These are phyloP conservation scores for Fennellomyces sp. DNA, from an alignment of 371 early-diverging fungal species.

Conservation along the genomic window DNA sequence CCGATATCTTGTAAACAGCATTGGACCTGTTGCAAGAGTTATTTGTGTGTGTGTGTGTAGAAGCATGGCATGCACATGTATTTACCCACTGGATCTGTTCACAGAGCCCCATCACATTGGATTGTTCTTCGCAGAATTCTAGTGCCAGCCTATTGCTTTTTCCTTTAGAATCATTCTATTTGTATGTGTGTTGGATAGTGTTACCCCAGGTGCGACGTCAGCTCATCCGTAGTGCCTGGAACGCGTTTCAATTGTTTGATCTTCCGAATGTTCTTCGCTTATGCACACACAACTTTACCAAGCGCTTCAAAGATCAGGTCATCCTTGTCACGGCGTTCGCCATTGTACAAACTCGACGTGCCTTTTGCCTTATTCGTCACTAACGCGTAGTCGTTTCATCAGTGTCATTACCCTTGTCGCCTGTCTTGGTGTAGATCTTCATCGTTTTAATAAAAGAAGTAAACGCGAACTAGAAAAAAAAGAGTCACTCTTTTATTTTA, in stretches of 20 bases:
- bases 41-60: not conserved
- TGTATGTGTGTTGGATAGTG: too few species aligned
- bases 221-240: conserved; percentile 62
- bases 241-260: not conserved
- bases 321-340: conserved; percentile 86
- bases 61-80: not conserved
- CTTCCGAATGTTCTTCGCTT: conserved; percentile 1
- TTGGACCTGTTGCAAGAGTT: conserved; percentile 75
- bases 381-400: not conserved
- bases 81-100: conserved; percentile 14
- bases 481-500: not conserved
- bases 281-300: conserved; percentile 45
- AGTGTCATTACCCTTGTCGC: conserved; percentile 79
- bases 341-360: conserved; percentile 87
- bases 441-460: conserved; percentile 12
- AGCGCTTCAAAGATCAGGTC: conserved; percentile 91
- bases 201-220: conserved; percentile 53
- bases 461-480: not conserved
- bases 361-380: conserved; percentile 43
- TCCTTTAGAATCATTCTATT: conserved; percentile 1
- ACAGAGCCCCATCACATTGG: not conserved
- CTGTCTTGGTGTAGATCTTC: conserved; percentile 91
- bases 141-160: conserved; percentile 59
- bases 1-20: conserved; percentile 89
- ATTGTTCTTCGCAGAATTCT: conserved; percentile 59